Conservation (phyloP, 2,329 filamentous ascomycete species). For the Diaporthe aspalathi region DNA sequence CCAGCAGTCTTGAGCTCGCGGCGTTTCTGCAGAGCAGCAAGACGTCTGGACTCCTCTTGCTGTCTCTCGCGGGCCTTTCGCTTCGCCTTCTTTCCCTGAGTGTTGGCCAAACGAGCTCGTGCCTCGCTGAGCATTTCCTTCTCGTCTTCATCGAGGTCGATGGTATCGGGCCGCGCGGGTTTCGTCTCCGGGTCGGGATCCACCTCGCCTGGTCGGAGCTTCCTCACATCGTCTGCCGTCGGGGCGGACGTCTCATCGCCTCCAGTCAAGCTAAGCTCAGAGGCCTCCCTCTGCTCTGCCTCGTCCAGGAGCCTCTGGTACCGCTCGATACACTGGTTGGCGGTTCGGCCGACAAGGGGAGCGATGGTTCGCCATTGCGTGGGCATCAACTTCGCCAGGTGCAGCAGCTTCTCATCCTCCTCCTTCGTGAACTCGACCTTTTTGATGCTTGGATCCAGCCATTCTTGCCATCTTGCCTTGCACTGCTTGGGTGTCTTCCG, state of each 20-base stretch:
- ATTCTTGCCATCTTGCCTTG: constrained; percentile 98
- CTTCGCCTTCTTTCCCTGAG: constrained; percentile 99
- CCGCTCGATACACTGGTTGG: constrained; percentile 95
- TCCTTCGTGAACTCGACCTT: constrained; percentile 99
- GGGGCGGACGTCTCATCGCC: constrained; percentile 89
- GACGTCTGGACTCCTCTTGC: constrained; percentile 89
- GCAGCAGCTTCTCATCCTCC: constrained; percentile 96
- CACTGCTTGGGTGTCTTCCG: constrained; percentile 99
- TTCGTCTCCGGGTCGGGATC: constrained; percentile 98
- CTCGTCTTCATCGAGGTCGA: constrained; percentile 98
- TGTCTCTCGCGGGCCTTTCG: constrained; percentile 95
- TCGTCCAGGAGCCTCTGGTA: constrained; percentile 98
- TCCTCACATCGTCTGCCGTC: constrained; percentile 90
- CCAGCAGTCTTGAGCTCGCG: constrained; percentile 97
- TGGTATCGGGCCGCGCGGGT: constrained; percentile 93
- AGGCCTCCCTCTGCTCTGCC: constrained; percentile 87
- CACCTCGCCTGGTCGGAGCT: constrained; percentile 89
- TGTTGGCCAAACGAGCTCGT: constrained; percentile 94
- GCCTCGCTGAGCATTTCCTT: constrained; percentile 99
- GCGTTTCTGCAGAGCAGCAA: constrained; percentile 93
- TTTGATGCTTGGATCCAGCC: constrained; percentile 96
- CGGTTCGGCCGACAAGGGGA: constrained; percentile 94
- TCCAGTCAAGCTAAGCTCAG: constrained; percentile 83
- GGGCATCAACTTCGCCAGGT: constrained; percentile 97
- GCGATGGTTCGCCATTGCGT: constrained; percentile 99